A percentile compares a stretch with the other conserved stretches of the same genome.
These are phyloP conservation scores for Austroboletus novae-zelandiae DNA, from an alignment of 1,284 basidiomycete species.

Conservation along the genomic window DNA sequence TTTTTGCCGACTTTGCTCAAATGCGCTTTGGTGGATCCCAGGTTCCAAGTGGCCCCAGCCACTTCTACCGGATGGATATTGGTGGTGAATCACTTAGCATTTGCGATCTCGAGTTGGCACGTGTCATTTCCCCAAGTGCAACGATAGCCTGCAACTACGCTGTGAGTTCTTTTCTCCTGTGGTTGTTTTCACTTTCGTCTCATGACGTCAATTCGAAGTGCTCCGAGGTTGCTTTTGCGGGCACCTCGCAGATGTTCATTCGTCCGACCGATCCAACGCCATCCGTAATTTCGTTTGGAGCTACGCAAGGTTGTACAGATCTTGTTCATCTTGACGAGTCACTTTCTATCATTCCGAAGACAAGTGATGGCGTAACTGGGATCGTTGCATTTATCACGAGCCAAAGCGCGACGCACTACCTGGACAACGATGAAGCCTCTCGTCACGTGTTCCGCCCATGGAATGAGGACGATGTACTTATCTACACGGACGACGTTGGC, in stretches of 20 bases:
- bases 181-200: not conserved
- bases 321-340: conserved; percentile 28
- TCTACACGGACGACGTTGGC: conserved; percentile 30
- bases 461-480: conserved; percentile 20
- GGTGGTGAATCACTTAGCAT: conserved; percentile 25
- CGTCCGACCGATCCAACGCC: conserved; percentile 26
- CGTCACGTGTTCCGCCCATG: conserved; percentile 29
- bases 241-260: conserved; percentile 30
- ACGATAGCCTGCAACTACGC: conserved; percentile 33
- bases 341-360: conserved; percentile 19
- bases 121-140: conserved; percentile 21
- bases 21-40: conserved; percentile 17
- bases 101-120: conserved; percentile 26
- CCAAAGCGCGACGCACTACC: conserved; percentile 26
- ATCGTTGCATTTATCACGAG: conserved; percentile 26
- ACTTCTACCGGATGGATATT: conserved; percentile 32
- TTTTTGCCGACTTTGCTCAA: conserved; percentile 25
- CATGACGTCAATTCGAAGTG: conserved; percentile 12
- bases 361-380: conserved; percentile 12
- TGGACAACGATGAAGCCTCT: conserved; percentile 27
- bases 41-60: conserved; percentile 26
- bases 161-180: conserved; percentile 11
- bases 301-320: conserved; percentile 28
- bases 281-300: conserved; percentile 21
- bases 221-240: conserved; percentile 32